These are phyloP conservation scores for Petasospora rhodanensis DNA, from an alignment of 1,139 yeast genomes.

Conservation along the genomic window DNA sequence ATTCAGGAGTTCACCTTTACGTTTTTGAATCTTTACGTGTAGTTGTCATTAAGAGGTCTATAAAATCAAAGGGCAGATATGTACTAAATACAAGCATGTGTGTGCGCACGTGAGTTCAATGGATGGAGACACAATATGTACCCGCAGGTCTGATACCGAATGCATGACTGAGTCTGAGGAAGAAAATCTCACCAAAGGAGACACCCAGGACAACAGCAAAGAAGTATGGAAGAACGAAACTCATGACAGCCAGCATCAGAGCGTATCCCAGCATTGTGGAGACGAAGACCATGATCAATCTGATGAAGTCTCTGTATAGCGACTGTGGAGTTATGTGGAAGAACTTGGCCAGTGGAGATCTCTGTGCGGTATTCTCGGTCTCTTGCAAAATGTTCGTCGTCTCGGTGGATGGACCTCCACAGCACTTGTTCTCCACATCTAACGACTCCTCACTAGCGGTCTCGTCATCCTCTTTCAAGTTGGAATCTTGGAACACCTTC, in stretches of 20 bases:
- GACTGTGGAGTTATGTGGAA: conserved; percentile 38
- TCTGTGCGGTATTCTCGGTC: conserved; percentile 10
- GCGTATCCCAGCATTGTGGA: conserved; percentile 66
- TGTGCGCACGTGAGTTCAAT: conserved; percentile 1
- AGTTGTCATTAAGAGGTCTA: too few relatives aligned
- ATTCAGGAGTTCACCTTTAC: too few relatives aligned
- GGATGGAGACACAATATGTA: conserved; percentile 12
- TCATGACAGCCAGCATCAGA: conserved; percentile 76
- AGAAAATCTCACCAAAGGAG: conserved; percentile 62
- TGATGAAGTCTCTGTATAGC: conserved; percentile 45
- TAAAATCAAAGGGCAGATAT: too few relatives aligned
- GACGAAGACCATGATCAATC: conserved; percentile 51
- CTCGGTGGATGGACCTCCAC: conserved; percentile 3
- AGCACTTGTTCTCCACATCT: conserved; percentile 6
- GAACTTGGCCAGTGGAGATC: conserved; percentile 32
- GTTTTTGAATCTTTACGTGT: too few relatives aligned
- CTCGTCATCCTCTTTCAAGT: conserved; percentile 9
- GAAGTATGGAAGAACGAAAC: conserved; percentile 58
- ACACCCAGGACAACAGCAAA: conserved; percentile 70
- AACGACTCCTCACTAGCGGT: conserved; percentile 2
- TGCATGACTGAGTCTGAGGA: conserved; percentile 49
- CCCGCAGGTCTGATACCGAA: conserved; percentile 29
- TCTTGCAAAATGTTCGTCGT: too few relatives aligned
- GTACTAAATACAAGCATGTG: neutral
- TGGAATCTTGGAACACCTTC: conserved; percentile 45